These are phyloP conservation scores for Gracilaria gracilis DNA, from an alignment of 23 red algal species.

Conservation along the genomic window DNA sequence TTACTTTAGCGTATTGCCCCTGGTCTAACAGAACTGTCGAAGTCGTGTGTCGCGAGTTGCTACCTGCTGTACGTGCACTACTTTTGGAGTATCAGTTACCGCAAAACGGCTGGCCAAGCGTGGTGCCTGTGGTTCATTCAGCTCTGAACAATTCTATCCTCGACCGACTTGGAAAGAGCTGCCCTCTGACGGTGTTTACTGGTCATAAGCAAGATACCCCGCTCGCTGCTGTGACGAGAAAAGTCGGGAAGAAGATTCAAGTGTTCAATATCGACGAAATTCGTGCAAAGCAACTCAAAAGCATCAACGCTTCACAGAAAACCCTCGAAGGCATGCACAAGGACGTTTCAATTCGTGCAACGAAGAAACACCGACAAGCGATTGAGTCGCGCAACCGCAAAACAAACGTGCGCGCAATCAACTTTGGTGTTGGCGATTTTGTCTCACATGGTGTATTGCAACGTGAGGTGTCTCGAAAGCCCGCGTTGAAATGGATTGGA, in stretches of 20 bases:
- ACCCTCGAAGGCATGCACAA: constrained; percentile 31
- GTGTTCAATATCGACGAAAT: too few species aligned
- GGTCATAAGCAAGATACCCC: too few species aligned
- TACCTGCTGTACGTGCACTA: neutral
- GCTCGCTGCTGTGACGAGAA: too few species aligned
- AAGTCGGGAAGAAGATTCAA: neutral
- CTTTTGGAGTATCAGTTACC: neutral
- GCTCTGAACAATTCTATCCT: constrained; percentile 24
- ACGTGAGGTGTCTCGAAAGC: neutral
- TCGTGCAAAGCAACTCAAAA: too few species aligned
- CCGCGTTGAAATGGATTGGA: constrained; percentile 12
- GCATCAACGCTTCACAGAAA: neutral
- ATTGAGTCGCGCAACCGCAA: constrained; percentile 18
- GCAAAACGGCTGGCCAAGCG: neutral
- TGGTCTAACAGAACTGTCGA: constrained; percentile 42
- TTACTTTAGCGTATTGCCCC: constrained; percentile 12
- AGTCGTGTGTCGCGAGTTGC: constrained; percentile 17
- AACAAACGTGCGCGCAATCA: constrained; percentile 3
- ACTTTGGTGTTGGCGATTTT: constrained; percentile 33
- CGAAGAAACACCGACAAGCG: neutral
- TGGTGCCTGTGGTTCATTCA: constrained; percentile 15
- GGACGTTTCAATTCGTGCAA: neutral
- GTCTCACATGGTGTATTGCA: constrained; percentile 20
- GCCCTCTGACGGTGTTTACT: constrained; percentile 32
- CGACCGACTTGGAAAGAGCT: neutral